A percentile compares a stretch with the other conserved stretches of the same genome.
Conservation (phyloP, 1,284 basidiomycete genomes). For the Ceratobasidium sp. region DNA sequence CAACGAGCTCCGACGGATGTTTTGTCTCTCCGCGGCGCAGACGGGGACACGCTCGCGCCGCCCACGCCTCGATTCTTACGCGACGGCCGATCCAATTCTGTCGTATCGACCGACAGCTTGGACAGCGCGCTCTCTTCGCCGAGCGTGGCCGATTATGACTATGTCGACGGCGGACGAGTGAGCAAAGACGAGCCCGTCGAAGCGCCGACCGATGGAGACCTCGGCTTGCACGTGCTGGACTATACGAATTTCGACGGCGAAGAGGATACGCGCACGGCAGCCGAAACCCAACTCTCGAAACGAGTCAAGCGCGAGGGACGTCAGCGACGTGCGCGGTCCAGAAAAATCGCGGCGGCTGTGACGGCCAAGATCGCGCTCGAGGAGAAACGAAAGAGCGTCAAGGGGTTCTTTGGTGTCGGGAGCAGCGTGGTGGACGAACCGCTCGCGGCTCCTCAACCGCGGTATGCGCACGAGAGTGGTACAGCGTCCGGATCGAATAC, state of each 20-base stretch:
- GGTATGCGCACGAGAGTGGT: conserved; percentile 23
- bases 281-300: conserved; percentile 73
- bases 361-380: conserved; percentile 48
- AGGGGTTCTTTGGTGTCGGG: not conserved
- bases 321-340: conserved; percentile 69
- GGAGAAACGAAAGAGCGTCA: conserved; percentile 35
- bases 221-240: conserved; percentile 69
- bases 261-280: conserved; percentile 73
- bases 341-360: conserved; percentile 57
- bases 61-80: conserved; percentile 64
- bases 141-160: conserved; percentile 65
- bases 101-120: conserved; percentile 58
- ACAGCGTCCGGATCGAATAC: conserved; percentile 23
- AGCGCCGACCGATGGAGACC: conserved; percentile 40
- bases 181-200: conserved; percentile 15
- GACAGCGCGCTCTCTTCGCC: conserved; percentile 53
- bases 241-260: conserved; percentile 88
- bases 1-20: conserved; percentile 48
- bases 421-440: conserved; percentile 8
- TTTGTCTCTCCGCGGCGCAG: conserved; percentile 38
- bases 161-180: conserved; percentile 52
- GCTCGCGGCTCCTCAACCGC: conserved; percentile 14
- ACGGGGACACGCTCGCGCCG: conserved; percentile 58
- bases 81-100: conserved; percentile 52
- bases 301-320: conserved; percentile 78